These are phyloP conservation scores for Ceratorhiza oryzae-sativae DNA, from an alignment of 1,284 basidiomycete species.

Conservation along the genomic window DNA sequence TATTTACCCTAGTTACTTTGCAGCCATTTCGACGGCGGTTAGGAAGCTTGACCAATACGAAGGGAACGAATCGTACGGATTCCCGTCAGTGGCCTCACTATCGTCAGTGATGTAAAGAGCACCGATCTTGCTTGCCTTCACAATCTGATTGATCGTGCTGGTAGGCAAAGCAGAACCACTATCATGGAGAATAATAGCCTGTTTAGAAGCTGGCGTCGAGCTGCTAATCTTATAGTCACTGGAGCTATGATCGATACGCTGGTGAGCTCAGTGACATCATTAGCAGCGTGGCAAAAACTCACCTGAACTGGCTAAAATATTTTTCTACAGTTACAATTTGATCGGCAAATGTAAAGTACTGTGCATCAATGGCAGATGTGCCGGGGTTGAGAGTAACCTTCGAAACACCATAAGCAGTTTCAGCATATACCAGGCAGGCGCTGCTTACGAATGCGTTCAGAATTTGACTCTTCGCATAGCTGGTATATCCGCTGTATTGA, in stretches of 20 bases:
- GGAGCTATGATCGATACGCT: neutral
- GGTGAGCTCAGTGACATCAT: neutral
- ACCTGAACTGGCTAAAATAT: slow-evolving; percentile 46
- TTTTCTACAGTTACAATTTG: slow-evolving; percentile 46
- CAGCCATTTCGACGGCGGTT: slow-evolving; percentile 22
- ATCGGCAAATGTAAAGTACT: slow-evolving; percentile 47
- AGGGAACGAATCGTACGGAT: slow-evolving; percentile 30
- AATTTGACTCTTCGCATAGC: slow-evolving; percentile 15
- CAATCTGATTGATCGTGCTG: slow-evolving; percentile 51
- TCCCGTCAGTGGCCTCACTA: neutral
- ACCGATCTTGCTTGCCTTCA: slow-evolving; percentile 50
- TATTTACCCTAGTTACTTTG: neutral
- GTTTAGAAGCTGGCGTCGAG: slow-evolving; percentile 46
- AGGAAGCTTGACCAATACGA: slow-evolving; percentile 26
- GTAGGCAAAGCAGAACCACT: slow-evolving; percentile 49
- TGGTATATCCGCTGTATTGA: neutral
- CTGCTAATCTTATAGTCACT: slow-evolving; percentile 42
- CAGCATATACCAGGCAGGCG: neutral
- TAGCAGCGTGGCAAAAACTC: neutral
- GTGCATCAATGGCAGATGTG: slow-evolving; percentile 25
- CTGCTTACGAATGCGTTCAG: slow-evolving; percentile 20
- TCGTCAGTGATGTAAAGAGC: slow-evolving; percentile 55
- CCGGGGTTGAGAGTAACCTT: slow-evolving; percentile 41
- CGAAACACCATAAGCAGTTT: neutral
- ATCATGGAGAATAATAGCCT: slow-evolving; percentile 47